Evolutionary conservation across 768 basidiomycete species (phyloP), one percentile per base, ranked within the genome.

Genomic region (Kwoniella pini): DNA sequence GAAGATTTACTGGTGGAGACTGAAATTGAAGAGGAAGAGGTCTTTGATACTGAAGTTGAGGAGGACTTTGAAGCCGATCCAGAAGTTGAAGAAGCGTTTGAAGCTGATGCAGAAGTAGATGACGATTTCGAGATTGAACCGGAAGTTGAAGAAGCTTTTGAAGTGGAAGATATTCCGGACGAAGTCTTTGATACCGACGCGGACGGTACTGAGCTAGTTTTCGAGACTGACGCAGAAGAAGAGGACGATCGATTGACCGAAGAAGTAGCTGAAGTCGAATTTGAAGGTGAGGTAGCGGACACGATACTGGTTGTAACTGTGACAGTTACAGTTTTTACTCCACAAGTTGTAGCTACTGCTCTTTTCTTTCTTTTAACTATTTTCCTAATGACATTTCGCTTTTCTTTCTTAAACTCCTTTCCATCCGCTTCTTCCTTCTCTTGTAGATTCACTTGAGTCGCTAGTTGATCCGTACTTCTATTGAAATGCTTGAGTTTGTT

Each of bases 271-370:
- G 27, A 27, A 11, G 42, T 19, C 5, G 45, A 38, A 10, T 7
- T 31, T 48, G 45, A 57, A n/a, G 27, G 57, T 43, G 57, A n/a
- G 24, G 56, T 57, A 10, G 56, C 36, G 10, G 57, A 33, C 1
- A 50, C 24, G 4, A 39, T 48, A 26, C 33, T 49, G 19, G 46
- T 59, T 24, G 46, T 51, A 19, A 36, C 49, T 4, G 49, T 59
- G 24, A 59, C 55, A 1, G 57, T 59, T 3, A 59, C 49, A 15
- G 49, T 51, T 0, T 57, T 57, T 15, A 33, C 40, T 30, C 46
- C 22, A 38, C 49, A 51, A 15, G 57, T 59, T 36, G 33, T 36
- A 7, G 33, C 33, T 36, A 36, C 33, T 40, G 15, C 28, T 26
- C 31, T 51, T 36, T 53, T 51, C 42, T 38, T 51, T 30, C 51